These are phyloP conservation scores for Ormosia semicastrata DNA, from an alignment of 306 rosid species.

Conservation along the genomic window DNA sequence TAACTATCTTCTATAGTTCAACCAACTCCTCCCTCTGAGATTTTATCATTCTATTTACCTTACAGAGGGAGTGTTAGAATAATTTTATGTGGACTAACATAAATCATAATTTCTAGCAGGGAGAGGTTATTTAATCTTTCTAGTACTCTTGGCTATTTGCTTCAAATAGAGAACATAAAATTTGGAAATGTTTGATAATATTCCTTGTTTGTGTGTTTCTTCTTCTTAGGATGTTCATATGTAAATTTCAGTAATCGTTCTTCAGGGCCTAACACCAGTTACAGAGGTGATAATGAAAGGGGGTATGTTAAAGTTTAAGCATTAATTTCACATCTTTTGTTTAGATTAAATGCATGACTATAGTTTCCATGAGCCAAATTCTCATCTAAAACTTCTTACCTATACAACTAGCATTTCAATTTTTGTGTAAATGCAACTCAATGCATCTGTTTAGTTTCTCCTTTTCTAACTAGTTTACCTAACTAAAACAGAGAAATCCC, in stretches of 20 bases:
- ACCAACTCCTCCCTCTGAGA: neutral
- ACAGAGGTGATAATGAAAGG: conserved; percentile 47
- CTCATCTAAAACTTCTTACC: neutral
- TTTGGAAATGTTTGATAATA: neutral
- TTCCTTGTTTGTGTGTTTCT: neutral
- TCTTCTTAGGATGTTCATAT: conserved; percentile 50
- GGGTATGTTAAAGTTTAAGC: conserved; percentile 51
- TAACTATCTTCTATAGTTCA: neutral
- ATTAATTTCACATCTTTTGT: neutral
- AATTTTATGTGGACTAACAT: too few species aligned
- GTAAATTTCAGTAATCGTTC: conserved; percentile 50
- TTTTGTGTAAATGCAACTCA: neutral
- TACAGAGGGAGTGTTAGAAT: neutral
- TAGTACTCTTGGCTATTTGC: neutral
- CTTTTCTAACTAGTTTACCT: conserved; percentile 25
- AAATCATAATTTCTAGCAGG: too few species aligned
- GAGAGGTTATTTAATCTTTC: neutral
- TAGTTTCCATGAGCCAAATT: neutral
- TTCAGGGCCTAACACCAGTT: conserved; percentile 43
- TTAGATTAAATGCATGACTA: neutral
- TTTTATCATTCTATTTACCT: neutral
- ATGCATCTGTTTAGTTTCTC: conserved; percentile 8
- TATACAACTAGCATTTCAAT: neutral
- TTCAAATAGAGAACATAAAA: neutral
- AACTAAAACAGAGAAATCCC: conserved; percentile 55